Percentiles rank a stretch among this genome's conserved stretches.
Conservation (phyloP, 805 yeast genomes). For the Wickerhamomyces mucosus region DNA sequence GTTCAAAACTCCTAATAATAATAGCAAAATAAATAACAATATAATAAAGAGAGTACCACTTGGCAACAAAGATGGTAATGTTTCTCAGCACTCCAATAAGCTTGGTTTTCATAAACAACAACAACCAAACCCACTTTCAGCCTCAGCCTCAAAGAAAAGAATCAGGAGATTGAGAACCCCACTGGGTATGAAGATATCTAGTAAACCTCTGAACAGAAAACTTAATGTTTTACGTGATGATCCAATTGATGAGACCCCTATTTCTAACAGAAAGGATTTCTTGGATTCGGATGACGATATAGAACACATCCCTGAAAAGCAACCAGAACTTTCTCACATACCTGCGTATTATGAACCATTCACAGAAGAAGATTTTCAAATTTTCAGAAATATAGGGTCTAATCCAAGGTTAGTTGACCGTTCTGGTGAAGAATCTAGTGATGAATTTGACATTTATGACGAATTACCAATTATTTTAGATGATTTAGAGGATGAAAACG, state of each 20-base stretch:
- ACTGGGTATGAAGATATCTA: no score
- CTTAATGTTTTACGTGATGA: constrained; percentile 25
- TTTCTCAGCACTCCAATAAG: constrained; percentile 1
- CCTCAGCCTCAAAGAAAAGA: constrained; percentile 6
- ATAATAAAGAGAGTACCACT: constrained; percentile 15
- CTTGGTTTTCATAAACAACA: no score
- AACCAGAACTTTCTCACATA: constrained; percentile 29
- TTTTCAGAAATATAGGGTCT: constrained; percentile 15
- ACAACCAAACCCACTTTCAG: constrained; percentile 3
- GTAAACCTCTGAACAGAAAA: no score
- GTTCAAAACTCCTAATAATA: no score
- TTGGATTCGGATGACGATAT: constrained; percentile 31
- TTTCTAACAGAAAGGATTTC: constrained; percentile 7
- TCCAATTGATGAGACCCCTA: constrained; percentile 8
- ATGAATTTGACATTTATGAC: constrained; percentile 9
- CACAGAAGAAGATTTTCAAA: constrained; percentile 22
- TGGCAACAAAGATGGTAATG: constrained; percentile 20
- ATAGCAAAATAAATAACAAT: no score
- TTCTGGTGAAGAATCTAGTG: constrained; percentile 3
- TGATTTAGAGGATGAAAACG: constrained; percentile 21
- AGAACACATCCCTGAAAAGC: constrained; percentile 36
- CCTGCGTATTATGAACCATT: constrained; percentile 39
- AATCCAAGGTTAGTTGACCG: constrained; percentile 11
- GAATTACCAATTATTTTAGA: constrained; percentile 17
- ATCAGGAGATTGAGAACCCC: constrained; percentile 13